Evolutionary conservation across 495 filamentous ascomycete genomes (phyloP), one percentile per base, ranked within the genome.

Genomic region (Aspergillus bertholletiae): DNA sequence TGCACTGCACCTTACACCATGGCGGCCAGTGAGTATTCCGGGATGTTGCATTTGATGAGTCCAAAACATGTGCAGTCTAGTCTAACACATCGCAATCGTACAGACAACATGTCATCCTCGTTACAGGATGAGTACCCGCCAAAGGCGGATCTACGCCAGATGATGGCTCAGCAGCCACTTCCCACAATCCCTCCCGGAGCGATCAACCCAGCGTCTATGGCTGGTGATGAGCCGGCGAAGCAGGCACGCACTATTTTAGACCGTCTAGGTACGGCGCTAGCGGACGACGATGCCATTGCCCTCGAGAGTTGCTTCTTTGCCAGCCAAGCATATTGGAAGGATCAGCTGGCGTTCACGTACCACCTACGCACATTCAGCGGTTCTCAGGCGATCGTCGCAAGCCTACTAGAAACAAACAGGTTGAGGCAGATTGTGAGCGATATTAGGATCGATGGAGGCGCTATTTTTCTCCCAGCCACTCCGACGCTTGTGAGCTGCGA

Each of bases 271-370:
- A 39, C 53, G 30, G 63, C 63, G 3, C 37, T 66, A 12, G 45
- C 49, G 18, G 30, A 3, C 24, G n/a, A 46, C 13, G 52, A 65
- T 52, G 30, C 43, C 6, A 26, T 20, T 0, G 13, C 51, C 1
- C 27, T 56, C 4, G 18, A 60, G 18, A 24, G 17, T 22, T 65
- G 58, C 39, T 65, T 65, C 40, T 65, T 56, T 49, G 26, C 58
- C 2, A 43, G 30, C 1, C 62, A 65, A 51, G 58, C 58, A 12
- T 65, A 57, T 21, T 65, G 58, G 62, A 65, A 61, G 30, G 62
- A 65, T 47, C 53, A 56, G 11, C 24, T 65, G 41, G 58, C 58
- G 2, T 40, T 65, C 18, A 65, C 58, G 9, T 65, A 55, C 37
- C 58, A 65, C 24, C 47, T 65, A n/a, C 62, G 62, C 18, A 65